A percentile compares a stretch with the other conserved stretches of the same genome.
phyloP scores from a whole-genome alignment of 208 protist genomes.

The Leishmania turanica region DNA sequence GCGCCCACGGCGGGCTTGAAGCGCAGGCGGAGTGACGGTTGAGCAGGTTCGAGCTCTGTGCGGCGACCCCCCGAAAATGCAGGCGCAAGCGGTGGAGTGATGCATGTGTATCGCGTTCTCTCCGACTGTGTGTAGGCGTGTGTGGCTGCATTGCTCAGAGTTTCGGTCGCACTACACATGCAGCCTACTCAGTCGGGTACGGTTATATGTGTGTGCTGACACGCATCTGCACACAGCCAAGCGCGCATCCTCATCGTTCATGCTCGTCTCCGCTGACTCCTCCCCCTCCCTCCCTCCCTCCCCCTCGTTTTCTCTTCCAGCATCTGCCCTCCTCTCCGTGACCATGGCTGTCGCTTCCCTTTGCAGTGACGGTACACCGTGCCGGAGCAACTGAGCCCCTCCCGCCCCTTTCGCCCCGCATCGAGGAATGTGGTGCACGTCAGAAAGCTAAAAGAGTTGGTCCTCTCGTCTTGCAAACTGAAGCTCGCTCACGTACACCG shows the following conservation, averaged over 20 bases:
- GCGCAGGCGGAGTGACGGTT: constrained; percentile 12
- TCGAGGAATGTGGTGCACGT: not conserved
- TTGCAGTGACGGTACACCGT: not conserved
- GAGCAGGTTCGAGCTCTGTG: not conserved
- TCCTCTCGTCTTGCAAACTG: not conserved
- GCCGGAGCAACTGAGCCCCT: not conserved
- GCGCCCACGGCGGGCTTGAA: not conserved
- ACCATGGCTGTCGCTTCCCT: not conserved
- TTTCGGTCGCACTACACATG: not conserved
- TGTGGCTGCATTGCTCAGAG: not conserved
- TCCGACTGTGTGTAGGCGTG: not conserved
- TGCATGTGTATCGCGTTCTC: not conserved
- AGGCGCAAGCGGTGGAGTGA: not conserved
- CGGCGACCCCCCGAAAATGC: not conserved
- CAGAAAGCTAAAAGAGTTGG: not conserved
- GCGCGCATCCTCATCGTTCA: not conserved
- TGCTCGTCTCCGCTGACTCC: not conserved
- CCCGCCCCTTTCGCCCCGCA: not conserved
- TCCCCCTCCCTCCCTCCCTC: not conserved
- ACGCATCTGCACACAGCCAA: not conserved
- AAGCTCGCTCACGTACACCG: not conserved
- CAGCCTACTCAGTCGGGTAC: not conserved
- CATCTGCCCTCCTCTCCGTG: not conserved
- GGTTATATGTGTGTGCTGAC: not conserved
- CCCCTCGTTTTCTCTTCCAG: not conserved